Percentiles rank a stretch among this genome's conserved stretches.
These are phyloP conservation scores for Adansonia grandidieri DNA, from an alignment of 441 rosid species.

Conservation along the genomic window DNA sequence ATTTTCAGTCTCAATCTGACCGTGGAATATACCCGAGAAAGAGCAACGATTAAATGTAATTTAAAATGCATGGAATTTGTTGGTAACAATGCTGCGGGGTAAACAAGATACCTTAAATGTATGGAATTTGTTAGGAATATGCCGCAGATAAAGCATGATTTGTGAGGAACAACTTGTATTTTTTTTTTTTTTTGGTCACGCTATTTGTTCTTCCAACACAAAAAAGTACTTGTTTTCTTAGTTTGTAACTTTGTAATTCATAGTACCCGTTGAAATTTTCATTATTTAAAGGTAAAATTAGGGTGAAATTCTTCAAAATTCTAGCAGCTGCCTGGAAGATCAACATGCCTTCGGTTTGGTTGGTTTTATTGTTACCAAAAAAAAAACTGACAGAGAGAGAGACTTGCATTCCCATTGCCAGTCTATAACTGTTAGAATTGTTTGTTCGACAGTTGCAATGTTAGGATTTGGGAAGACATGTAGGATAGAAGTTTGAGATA, in stretches of 20 bases:
- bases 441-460: not conserved
- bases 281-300: not conserved
- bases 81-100: not conserved
- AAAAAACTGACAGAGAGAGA: too few species aligned
- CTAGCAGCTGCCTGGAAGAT: not conserved
- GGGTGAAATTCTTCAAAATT: not conserved
- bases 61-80: constrained; percentile 10
- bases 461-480: not conserved
- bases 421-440: not conserved
- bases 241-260: not conserved
- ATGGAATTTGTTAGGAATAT: constrained; percentile 40
- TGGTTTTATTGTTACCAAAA: not conserved
- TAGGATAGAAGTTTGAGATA: not conserved
- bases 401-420: not conserved
- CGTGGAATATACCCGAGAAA: constrained; percentile 35
- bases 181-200: not conserved
- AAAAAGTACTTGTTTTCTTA: not conserved
- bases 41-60: constrained; percentile 43
- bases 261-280: not conserved
- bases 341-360: not conserved
- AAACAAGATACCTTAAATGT: constrained; percentile 14
- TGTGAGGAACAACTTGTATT: constrained; percentile 28
- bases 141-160: constrained; percentile 41
- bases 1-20: constrained; percentile 31
- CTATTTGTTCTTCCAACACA: constrained; percentile 20